Evolutionary conservation across 2,329 filamentous ascomycete genomes (phyloP).

Genomic region (Aspergillus pseudoterreus): DNA sequence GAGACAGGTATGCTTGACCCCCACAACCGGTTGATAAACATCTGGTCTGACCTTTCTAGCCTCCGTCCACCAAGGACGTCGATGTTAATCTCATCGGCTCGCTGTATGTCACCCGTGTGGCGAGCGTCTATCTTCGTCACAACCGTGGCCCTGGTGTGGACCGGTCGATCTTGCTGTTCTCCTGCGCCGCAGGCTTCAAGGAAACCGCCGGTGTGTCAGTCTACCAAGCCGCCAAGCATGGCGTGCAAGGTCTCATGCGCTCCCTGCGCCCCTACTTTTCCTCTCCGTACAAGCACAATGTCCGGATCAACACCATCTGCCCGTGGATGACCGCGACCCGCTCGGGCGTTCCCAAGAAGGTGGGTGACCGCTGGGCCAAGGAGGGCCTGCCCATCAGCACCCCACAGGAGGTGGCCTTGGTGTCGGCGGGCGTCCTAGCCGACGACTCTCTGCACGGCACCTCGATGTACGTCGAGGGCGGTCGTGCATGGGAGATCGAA

Average conservation of each 20-base stretch:
- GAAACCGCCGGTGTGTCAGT: conserved; percentile 47
- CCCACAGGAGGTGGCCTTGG: conserved; percentile 37
- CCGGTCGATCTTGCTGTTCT: conserved; percentile 43
- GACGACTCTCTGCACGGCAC: conserved; percentile 37
- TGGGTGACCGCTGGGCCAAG: conserved; percentile 33
- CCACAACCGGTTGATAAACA: background rate
- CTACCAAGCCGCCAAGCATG: conserved; percentile 50
- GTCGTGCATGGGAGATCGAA: conserved; percentile 44
- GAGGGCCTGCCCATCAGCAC: conserved; percentile 40
- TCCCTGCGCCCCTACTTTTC: conserved; percentile 37
- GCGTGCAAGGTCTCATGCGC: conserved; percentile 49
- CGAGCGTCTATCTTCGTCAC: conserved; percentile 48
- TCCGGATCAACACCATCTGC: conserved; percentile 45
- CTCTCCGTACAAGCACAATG: conserved; percentile 31
- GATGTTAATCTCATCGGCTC: conserved; percentile 49
- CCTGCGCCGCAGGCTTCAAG: conserved; percentile 48
- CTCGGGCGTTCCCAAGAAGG: conserved; percentile 34
- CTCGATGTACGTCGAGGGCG: conserved; percentile 43
- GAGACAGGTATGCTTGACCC: conserved; percentile 27
- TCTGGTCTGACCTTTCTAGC: conserved; percentile 15
- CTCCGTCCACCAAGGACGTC: conserved; percentile 35
- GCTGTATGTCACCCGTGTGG: conserved; percentile 48
- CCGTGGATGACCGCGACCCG: conserved; percentile 41
- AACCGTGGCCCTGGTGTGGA: conserved; percentile 29
- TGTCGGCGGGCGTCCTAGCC: conserved; percentile 35